phyloP scores from a whole-genome alignment of 116 monocot genomes.

The Cymodocea nodosa region DNA sequence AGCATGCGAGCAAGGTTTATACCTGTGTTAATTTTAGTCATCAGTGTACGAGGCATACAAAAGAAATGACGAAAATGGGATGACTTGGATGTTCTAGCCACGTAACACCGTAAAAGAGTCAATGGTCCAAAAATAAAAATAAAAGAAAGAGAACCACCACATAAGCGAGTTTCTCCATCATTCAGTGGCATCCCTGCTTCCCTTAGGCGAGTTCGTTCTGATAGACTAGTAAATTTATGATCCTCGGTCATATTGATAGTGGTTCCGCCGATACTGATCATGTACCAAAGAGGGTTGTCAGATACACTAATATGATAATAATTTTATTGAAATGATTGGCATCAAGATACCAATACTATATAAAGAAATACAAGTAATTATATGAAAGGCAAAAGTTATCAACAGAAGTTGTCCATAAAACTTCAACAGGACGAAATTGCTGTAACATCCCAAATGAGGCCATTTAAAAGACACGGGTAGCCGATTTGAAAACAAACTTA shows the following conservation, averaged over 20 bases:
- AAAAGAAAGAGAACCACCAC: constrained; percentile 27
- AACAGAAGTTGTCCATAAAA: no score
- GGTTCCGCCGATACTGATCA: constrained; percentile 41
- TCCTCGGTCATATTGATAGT: constrained; percentile 74
- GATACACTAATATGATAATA: neutral
- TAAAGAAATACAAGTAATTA: neutral
- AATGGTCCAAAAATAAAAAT: constrained; percentile 3
- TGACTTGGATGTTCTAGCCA: no score
- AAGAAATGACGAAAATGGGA: neutral
- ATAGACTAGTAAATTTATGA: constrained; percentile 51
- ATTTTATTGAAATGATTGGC: no score
- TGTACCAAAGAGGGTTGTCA: neutral
- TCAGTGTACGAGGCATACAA: neutral
- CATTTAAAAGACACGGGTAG: no score
- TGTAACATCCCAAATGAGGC: no score
- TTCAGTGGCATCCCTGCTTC: constrained; percentile 58
- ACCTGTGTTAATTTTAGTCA: constrained; percentile 24
- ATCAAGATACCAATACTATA: no score
- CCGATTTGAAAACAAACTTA: no score
- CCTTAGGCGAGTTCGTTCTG: constrained; percentile 55
- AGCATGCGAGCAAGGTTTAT: constrained; percentile 84
- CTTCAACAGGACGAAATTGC: no score
- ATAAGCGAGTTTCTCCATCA: constrained; percentile 77
- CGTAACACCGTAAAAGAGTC: neutral
- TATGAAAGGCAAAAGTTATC: neutral